phyloP scores from a whole-genome alignment of 495 filamentous ascomycete genomes.

The Talaromyces thailandensis region DNA sequence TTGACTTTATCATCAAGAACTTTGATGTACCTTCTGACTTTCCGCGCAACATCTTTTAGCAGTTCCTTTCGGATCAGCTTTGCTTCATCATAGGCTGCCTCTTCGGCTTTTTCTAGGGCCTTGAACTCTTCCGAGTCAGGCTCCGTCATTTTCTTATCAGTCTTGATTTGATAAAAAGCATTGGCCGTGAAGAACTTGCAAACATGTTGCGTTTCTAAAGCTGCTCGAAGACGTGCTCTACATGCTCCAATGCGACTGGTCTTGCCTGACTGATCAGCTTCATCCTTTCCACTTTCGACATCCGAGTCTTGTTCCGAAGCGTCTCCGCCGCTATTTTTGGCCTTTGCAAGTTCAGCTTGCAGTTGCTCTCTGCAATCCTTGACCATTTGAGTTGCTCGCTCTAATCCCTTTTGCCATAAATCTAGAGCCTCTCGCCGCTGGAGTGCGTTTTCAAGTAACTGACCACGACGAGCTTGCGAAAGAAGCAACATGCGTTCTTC shows the following conservation, averaged over 20 bases:
- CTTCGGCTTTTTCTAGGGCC: conserved; percentile 58
- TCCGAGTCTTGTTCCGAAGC: conserved; percentile 8
- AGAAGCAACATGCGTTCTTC: conserved; percentile 59
- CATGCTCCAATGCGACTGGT: conserved; percentile 45
- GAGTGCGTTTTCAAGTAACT: conserved; percentile 60
- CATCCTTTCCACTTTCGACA: conserved; percentile 23
- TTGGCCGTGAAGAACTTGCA: conserved; percentile 80
- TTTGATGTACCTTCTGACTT: conserved; percentile 36
- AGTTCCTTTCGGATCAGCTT: conserved; percentile 72
- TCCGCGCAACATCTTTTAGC: conserved; percentile 43
- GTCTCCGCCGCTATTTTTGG: conserved; percentile 9
- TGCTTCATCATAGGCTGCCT: conserved; percentile 62
- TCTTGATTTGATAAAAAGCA: conserved; percentile 73
- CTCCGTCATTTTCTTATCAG: conserved; percentile 46
- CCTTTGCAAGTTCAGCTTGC: conserved; percentile 32
- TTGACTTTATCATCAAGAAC: conserved; percentile 31
- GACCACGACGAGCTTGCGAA: conserved; percentile 56
- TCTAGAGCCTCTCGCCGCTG: conserved; percentile 48
- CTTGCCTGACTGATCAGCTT: conserved; percentile 36
- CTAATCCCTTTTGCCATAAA: conserved; percentile 55
- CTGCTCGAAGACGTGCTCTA: conserved; percentile 55
- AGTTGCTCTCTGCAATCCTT: conserved; percentile 56
- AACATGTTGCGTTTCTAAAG: conserved; percentile 74
- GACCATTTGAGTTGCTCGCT: conserved; percentile 47
- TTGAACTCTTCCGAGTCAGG: conserved; percentile 59